phyloP scores from a whole-genome alignment of 768 basidiomycete genomes.

The Hypsizygus marmoreus region DNA sequence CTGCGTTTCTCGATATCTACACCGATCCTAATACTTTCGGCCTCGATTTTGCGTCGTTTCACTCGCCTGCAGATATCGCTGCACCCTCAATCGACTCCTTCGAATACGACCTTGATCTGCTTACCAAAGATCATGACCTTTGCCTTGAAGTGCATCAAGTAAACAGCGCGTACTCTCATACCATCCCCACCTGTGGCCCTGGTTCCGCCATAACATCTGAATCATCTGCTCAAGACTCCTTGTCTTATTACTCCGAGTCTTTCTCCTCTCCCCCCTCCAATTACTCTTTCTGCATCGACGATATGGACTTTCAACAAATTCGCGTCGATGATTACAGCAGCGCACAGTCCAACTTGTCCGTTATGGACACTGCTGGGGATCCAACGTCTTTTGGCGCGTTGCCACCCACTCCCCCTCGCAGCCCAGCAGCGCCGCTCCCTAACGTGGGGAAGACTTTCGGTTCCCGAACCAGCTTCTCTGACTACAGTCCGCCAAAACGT shows the following conservation, averaged over 20 bases:
- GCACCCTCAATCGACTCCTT: conserved; percentile 82
- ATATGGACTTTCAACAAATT: conserved; percentile 72
- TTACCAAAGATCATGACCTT: conserved; percentile 65
- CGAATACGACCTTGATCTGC: conserved; percentile 81
- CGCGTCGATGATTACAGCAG: conserved; percentile 61
- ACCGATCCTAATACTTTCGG: conserved; percentile 24
- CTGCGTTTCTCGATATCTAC: conserved; percentile 13
- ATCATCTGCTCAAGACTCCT: too few relatives aligned
- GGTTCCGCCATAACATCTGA: conserved; percentile 83
- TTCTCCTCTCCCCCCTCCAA: conserved; percentile 66
- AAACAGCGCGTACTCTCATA: conserved; percentile 64
- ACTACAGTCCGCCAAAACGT: conserved; percentile 60
- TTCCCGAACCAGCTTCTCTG: conserved; percentile 61
- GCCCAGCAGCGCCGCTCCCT: conserved; percentile 41
- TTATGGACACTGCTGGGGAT: conserved; percentile 49
- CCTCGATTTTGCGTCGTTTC: conserved; percentile 71
- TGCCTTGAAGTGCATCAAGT: conserved; percentile 66
- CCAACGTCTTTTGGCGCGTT: conserved; percentile 59
- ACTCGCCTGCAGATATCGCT: conserved; percentile 67
- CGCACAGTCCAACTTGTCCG: conserved; percentile 37
- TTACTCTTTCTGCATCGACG: conserved; percentile 65
- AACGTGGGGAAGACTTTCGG: conserved; percentile 38
- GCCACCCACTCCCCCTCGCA: conserved; percentile 59
- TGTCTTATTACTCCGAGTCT: conserved; percentile 75
- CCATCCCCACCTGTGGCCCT: conserved; percentile 67